phyloP scores from a whole-genome alignment of 108 stramenopile species.

The Fragilariopsis cylindrus region DNA sequence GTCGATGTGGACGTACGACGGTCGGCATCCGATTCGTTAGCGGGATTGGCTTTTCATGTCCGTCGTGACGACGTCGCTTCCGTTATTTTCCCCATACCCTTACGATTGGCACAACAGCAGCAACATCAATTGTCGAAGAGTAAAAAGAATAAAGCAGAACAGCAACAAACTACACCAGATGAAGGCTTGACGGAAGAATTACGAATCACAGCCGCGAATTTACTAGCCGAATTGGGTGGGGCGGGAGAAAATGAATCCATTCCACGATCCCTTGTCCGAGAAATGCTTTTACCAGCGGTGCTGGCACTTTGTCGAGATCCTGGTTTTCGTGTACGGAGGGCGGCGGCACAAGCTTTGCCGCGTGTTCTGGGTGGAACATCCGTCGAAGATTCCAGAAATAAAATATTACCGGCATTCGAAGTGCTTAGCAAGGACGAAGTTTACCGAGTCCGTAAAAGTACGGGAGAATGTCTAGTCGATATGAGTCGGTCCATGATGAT shows the following conservation, averaged over 20 bases:
- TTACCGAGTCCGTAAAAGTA: conserved; percentile 87
- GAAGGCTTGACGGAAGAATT: conserved; percentile 79
- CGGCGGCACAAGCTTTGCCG: conserved; percentile 92
- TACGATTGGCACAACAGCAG: conserved; percentile 56
- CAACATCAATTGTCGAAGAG: conserved; percentile 1
- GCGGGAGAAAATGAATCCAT: conserved; percentile 44
- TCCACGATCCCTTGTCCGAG: conserved; percentile 43
- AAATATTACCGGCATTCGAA: conserved; percentile 92
- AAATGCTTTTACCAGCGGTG: conserved; percentile 77
- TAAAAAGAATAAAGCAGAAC: conserved; percentile 20
- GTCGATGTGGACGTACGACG: conserved; percentile 81
- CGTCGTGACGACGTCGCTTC: conserved; percentile 56
- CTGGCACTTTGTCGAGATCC: conserved; percentile 88
- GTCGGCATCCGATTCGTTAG: conserved; percentile 74
- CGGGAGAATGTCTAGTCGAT: conserved; percentile 86
- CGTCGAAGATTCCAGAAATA: conserved; percentile 65
- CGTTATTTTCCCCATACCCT: conserved; percentile 65
- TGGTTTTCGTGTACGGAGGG: conserved; percentile 91
- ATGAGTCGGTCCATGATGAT: conserved; percentile 69
- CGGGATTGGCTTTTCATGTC: conserved; percentile 68
- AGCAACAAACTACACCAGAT: conserved; percentile 28
- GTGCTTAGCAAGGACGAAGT: conserved; percentile 90
- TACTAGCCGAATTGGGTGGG: conserved; percentile 86
- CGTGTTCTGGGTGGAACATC: conserved; percentile 83
- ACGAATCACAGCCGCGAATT: conserved; percentile 90